Evolutionary conservation across 2,329 filamentous ascomycete species (phyloP), one percentile per base, ranked within the genome.

Genomic region (Hypomyces rosellus): DNA sequence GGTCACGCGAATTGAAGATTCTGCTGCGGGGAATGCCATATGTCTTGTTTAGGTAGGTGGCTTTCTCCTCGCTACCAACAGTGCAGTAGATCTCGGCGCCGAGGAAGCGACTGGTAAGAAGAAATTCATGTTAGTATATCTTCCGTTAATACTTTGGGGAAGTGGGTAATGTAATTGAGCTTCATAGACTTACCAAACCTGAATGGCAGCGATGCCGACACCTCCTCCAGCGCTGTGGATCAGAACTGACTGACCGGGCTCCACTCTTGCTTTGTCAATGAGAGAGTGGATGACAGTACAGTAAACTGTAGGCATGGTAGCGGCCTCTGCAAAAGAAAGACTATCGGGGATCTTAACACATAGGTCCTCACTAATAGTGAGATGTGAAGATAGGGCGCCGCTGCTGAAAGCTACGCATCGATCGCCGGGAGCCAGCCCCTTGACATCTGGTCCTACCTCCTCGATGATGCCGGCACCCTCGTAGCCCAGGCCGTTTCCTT

Each of bases 11-110:
- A 16, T 52, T 56, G 49, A 66, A 65, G 9, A 66, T 65, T 38
- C 58, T 57, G 5, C 54, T 45, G 13, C 38, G 15, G 1, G 49
- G 46, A 5, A 60, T 41, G 14, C 47, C 53, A 12, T 49, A 54
- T 18, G 45, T 42, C 1, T 58, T 52, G 22, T 65, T 59, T 1
- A 73, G 46, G 5, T 45, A 61, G 1, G 54, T 40, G 0, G 36
- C 22, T 46, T 61, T 61, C 0, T 30, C 44, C 3, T 54, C 37
- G 0, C 56, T 55, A 1, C 60, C 56, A 1, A 59, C 61, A 1
- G 65, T 69, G 0, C 57, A 54, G 46, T 63, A 69, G 2, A 74
- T 60, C 20, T 69, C 61, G 1, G 67, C 66, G 3, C 63, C 67
- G 1, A 61, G 3, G 25, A 30, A 30, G 25, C 25, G 25, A 30